Evolutionary conservation across 495 filamentous ascomycete species (phyloP), one percentile per base, ranked within the genome.

Genomic region (Neurospora cerealis): DNA sequence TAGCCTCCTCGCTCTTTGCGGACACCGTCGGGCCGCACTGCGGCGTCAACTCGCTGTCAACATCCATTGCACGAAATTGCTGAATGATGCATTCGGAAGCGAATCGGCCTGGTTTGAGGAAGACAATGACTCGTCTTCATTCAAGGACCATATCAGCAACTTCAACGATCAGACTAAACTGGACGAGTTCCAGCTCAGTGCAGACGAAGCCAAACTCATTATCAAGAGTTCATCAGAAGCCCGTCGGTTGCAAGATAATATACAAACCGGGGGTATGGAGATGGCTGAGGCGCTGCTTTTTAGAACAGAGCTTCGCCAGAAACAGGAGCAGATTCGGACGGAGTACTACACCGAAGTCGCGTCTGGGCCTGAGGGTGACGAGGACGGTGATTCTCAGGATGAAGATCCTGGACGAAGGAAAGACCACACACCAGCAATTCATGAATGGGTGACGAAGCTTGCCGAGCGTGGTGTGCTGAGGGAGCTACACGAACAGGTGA

Each of bases 1-100:
- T 76, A 87, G 79, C 75, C 82, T 88, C 37, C 77, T 87, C 4
- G 83, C 86, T 2, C 73, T 88, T 9, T 85, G 85, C 78, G 76
- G 81, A 11, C 83, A 85, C 17, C 81, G 83, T 0, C 73, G 83
- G 10, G 41, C 73, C 9, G 70, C 73, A 0, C 36, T 84, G 17
- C 78, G 79, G 1, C 41, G 54, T 15, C 72, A 81, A 4, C 76
- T 87, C 17, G 83, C 82, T 7, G 70, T 71, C 19, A 83, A 79
- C 73, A 75, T 85, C 11, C 78, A 78, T 28, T 75, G 76, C 40
- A 70, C 83, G 9, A 42, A 70, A 10, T 60, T 75, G 10, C 77
- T 87, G 38, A 75, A 83, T 34, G 69, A 66, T 34, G 54, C 54
- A 34, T 66, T 66, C 54, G 28, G 54, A 36, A 34, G 17, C 34